These are phyloP conservation scores for Ilex asprella DNA, from an alignment of 257 asterid genomes.

Conservation along the genomic window DNA sequence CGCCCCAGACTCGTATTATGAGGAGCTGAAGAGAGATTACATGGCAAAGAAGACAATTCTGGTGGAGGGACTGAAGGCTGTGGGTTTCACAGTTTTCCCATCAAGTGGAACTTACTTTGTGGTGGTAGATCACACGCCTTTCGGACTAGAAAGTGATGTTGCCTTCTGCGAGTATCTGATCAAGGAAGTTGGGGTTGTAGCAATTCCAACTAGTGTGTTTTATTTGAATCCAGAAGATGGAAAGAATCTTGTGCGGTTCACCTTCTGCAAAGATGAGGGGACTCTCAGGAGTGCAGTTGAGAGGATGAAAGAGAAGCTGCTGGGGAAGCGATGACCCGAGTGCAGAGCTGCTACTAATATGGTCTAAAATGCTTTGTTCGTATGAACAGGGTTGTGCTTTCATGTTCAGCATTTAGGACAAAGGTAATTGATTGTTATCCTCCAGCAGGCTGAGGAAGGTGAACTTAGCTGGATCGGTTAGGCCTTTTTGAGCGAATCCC, in stretches of 20 bases:
- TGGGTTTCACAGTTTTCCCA: conserved; percentile 70
- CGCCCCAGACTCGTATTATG: conserved; percentile 69
- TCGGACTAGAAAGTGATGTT: conserved; percentile 64
- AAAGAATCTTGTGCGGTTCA: conserved; percentile 89
- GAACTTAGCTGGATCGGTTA: too few species aligned
- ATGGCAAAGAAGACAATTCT: conserved; percentile 62
- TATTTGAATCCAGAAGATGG: conserved; percentile 91
- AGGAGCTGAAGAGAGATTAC: conserved; percentile 71
- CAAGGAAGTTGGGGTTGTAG: conserved; percentile 90
- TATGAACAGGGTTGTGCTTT: too few species aligned
- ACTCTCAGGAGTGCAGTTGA: conserved; percentile 58
- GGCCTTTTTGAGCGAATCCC: too few species aligned
- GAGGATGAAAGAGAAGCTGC: conserved; percentile 57
- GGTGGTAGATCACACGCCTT: conserved; percentile 82
- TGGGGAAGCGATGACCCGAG: conserved; percentile 23
- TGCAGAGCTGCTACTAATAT: not conserved
- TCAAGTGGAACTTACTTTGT: conserved; percentile 96
- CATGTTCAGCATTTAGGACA: too few species aligned
- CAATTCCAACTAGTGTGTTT: conserved; percentile 90
- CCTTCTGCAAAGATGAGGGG: conserved; percentile 89
- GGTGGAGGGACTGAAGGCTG: conserved; percentile 76
- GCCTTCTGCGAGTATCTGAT: conserved; percentile 89
- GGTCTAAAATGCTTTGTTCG: too few species aligned
- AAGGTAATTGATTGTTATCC: too few species aligned
- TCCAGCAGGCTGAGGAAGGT: too few species aligned